Base-by-base conservation (phyloP, 2,329 filamentous ascomycete genomes). In the Kalmusia sp. region DNA sequence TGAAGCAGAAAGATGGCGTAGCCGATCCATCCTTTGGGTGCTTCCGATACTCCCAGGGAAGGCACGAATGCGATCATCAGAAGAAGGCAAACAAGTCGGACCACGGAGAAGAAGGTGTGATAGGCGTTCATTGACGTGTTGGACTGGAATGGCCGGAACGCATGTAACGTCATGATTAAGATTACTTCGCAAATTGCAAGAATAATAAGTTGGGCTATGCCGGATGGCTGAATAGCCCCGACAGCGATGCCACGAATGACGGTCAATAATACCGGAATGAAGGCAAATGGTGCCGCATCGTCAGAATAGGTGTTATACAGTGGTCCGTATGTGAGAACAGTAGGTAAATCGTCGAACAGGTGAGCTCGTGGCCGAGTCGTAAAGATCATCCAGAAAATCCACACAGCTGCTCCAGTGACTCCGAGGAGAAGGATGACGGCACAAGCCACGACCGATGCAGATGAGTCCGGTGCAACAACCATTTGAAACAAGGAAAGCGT, bases 271-370 rank as follows among this genome's bases (percentile, higher is more conserved):
- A 96, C 86, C 1, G 93, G 93, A 17, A 97, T 87, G 35, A 96
- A 82, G 6, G 93, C 92, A 73, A 96, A 99, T 0, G 91, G 87
- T 6, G 93, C 91, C 0, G 92, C 92, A 71, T 93, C 90, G 72
- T 99, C 95, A 21, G 91, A 95, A 73, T 96, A 98, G 0, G 95
- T 99, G 76, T 99, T 99, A 70, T 99, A 99, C 6, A 99, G 80
- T 4, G 95, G 92, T 0, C 95, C 95, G 65, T 96, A 98, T 1
- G 92, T 83, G 2, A 99, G 81, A 7, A 98, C 87, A 0, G 92
- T 97, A 6, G 92, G 87, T 43, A 99, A 81, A 67, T 98, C 92
- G 74, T 99, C 95, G 71, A 97, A 99, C 8, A 99, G 82, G 61
- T 92, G 89, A 1, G 92, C 90, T 55, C 92, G 88, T 5, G 93